phyloP scores from a whole-genome alignment of 176 grass and related monocot species.

The Carex kokanica region DNA sequence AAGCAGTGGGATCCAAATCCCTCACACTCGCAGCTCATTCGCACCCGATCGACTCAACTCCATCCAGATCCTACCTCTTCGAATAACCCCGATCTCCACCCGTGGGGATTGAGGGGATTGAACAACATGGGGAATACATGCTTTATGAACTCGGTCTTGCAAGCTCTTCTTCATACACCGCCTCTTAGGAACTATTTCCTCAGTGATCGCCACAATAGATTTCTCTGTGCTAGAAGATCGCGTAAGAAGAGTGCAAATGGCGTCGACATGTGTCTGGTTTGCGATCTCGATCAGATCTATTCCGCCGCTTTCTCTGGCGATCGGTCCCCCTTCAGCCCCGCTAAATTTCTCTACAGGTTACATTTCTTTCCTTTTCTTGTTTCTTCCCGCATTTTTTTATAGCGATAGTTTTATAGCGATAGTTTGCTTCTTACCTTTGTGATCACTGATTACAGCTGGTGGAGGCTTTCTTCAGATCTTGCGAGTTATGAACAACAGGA shows the following conservation, averaged over 20 bases:
- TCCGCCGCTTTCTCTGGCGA: conserved; percentile 82
- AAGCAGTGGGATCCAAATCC: conserved; percentile 75
- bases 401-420: neutral
- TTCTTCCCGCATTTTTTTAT: neutral
- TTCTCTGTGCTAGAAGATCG: conserved; percentile 59
- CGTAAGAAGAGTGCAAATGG: conserved; percentile 37
- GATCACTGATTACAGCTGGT: conserved; percentile 50
- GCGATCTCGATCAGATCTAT: conserved; percentile 93
- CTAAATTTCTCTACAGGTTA: conserved; percentile 88
- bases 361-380: neutral
- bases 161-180: conserved; percentile 80
- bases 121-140: conserved; percentile 97
- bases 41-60: conserved; percentile 11
- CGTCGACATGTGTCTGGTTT: conserved; percentile 50
- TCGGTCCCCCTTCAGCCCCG: conserved; percentile 66
- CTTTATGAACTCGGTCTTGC: conserved; percentile 98
- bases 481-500: conserved; percentile 96
- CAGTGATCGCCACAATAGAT: conserved; percentile 77
- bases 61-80: conserved; percentile 36
- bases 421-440: neutral
- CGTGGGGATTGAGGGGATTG: conserved; percentile 59
- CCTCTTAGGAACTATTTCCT: conserved; percentile 90
- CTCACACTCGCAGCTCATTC: conserved; percentile 52
- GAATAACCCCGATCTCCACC: conserved; percentile 25
- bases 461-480: conserved; percentile 89